Conservation (phyloP, 331 rosid genomes). For the Pyrus hybrid region DNA sequence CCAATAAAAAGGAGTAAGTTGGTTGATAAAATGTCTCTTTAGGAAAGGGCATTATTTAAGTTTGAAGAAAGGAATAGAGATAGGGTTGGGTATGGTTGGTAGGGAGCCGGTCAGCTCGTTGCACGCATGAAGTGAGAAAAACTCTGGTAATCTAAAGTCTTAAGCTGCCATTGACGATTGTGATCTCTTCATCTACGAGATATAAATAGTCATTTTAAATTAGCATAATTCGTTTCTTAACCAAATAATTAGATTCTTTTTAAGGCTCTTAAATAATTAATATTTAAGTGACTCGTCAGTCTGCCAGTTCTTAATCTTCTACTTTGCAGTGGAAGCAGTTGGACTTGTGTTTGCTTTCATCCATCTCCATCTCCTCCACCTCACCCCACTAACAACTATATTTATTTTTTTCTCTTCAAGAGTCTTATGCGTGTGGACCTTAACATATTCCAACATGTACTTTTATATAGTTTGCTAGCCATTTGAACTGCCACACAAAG, state of each 20-base stretch:
- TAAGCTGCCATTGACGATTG: slow-evolving; percentile 28
- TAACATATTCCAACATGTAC: slow-evolving; percentile 20
- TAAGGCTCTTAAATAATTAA: background rate
- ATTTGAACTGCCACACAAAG: slow-evolving; percentile 14
- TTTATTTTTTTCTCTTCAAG: background rate
- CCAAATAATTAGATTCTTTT: background rate
- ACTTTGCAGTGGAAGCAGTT: slow-evolving; percentile 73
- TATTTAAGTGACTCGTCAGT: slow-evolving; percentile 13
- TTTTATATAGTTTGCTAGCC: slow-evolving; percentile 24
- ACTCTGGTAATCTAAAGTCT: slow-evolving; percentile 17
- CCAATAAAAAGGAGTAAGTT: background rate
- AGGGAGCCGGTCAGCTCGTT: slow-evolving; percentile 55
- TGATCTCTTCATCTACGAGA: slow-evolving; percentile 14
- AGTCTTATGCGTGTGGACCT: slow-evolving; percentile 76
- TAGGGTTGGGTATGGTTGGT: slow-evolving; percentile 60
- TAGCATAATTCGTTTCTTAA: background rate
- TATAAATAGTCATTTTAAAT: background rate
- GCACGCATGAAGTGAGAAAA: slow-evolving; percentile 36
- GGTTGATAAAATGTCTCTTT: background rate
- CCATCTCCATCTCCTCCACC: no score
- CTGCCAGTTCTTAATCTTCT: slow-evolving; percentile 31
- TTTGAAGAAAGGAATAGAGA: background rate
- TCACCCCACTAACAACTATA: background rate
- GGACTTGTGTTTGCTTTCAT: slow-evolving; percentile 16
- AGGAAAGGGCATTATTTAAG: background rate